Evolutionary conservation across 2,329 filamentous ascomycete species (phyloP), one percentile per base, ranked within the genome.

Genomic region (Trichoderma guizhouense): DNA sequence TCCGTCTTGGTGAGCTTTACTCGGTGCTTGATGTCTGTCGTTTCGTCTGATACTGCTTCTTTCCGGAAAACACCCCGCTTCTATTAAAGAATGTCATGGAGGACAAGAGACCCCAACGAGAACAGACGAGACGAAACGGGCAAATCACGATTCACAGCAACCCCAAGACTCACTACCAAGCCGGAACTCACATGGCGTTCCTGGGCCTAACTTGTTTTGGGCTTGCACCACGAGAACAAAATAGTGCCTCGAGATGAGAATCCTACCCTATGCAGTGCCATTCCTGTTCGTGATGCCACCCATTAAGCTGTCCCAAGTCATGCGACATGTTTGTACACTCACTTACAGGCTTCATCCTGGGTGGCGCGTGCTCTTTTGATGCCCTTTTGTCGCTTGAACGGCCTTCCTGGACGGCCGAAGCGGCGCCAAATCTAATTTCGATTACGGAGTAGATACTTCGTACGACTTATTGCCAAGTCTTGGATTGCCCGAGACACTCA

Each of bases 171-270:
- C 47, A 7, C 14, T 26, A 12, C 62, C 4, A 24, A 55, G 18
- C 63, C 47, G 63, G n/a, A 21, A 21, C 43, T 53, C 9, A 26
- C 47, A 57, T 39, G 14, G 34, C 57, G 66, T 69, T 69, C 66
- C 66, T 69, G 66, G 39, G 15, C 18, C 66, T 69, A 62, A 53
- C 66, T 69, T 36, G 5, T 36, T 53, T 28, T 36, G 21, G 57
- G 30, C 12, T 11, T 69, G 39, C 66, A 21, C 57, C 66, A 69
- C 66, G 66, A 69, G 66, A 69, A 62, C 36, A 43, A 53, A 53
- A 43, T 24, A 69, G 55, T 34, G 55, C 55, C 28, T 51, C 57
- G 21, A 69, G 66, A 39, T 36, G 36, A 34, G 39, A 62, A 67
- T 57, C 57, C 57, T 58, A 53, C 66, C 55, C 57, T 55, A 66